Evolutionary conservation across 257 asterid species (phyloP).

Genomic region (Verbascum thapsus): DNA sequence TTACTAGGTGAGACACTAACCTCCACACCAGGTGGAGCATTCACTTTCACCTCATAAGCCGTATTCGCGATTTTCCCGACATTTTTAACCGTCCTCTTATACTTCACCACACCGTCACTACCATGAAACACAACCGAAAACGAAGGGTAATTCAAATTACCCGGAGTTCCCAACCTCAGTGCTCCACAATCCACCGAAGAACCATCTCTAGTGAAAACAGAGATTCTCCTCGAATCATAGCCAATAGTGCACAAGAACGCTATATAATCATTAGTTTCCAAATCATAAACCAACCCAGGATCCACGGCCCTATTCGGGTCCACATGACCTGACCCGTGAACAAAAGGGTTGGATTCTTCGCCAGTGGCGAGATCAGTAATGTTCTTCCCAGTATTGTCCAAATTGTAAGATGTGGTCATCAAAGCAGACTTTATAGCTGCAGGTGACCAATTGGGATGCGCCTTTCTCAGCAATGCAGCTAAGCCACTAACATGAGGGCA

Average conservation of each 20-base stretch:
- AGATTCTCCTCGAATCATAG: conserved; percentile 43
- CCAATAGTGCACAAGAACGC: conserved; percentile 83
- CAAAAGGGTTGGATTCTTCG: conserved; percentile 53
- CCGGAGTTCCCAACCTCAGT: conserved; percentile 53
- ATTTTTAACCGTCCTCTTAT: conserved; percentile 67
- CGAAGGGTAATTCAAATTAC: conserved; percentile 85
- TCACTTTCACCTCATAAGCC: conserved; percentile 67
- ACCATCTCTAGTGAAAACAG: conserved; percentile 46
- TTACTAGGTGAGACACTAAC: conserved; percentile 70
- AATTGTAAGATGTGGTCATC: conserved; percentile 73
- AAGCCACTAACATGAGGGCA: conserved; percentile 97
- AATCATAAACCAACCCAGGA: conserved; percentile 83
- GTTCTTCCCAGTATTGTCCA: conserved; percentile 62
- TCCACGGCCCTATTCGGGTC: conserved; percentile 78
- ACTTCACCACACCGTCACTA: conserved; percentile 44
- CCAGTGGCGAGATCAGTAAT: conserved; percentile 85
- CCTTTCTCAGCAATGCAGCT: conserved; percentile 72
- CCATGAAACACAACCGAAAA: conserved; percentile 66
- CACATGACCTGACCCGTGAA: conserved; percentile 87
- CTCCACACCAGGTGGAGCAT: conserved; percentile 67
- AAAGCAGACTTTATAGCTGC: conserved; percentile 89
- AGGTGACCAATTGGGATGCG: conserved; percentile 73
- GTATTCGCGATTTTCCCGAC: conserved; percentile 54
- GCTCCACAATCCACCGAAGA: conserved; percentile 54
- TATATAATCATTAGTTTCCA: conserved; percentile 50